phyloP scores from a whole-genome alignment of 2,329 filamentous ascomycete genomes.

The Trichocomaceae sp. region DNA sequence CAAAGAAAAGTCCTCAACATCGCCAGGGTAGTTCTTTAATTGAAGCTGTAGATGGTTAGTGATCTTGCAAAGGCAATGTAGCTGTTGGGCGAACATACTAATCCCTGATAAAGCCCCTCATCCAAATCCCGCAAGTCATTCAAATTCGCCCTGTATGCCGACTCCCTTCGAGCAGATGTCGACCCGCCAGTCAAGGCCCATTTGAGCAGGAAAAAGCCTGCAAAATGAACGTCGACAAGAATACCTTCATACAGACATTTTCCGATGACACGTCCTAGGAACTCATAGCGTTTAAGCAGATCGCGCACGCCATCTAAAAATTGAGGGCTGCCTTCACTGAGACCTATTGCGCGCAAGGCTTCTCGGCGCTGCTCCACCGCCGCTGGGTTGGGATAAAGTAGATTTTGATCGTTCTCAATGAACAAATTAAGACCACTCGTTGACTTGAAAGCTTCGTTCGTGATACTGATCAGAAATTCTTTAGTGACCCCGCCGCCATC shows the following conservation, averaged over 20 bases:
- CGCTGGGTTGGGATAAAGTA: conserved; percentile 81
- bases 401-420: conserved; percentile 72
- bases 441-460: conserved; percentile 70
- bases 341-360: conserved; percentile 46
- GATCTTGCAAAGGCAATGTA: neutral
- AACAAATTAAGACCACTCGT: conserved; percentile 60
- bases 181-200: conserved; percentile 72
- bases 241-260: conserved; percentile 98
- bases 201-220: conserved; percentile 91
- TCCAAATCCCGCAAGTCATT: conserved; percentile 93
- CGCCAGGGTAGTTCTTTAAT: conserved; percentile 77
- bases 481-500: conserved; percentile 97
- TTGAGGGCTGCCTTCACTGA: conserved; percentile 48
- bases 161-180: conserved; percentile 58
- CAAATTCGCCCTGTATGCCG: conserved; percentile 78
- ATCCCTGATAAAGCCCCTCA: conserved; percentile 79
- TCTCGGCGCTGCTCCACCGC: conserved; percentile 64
- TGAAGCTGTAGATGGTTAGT: conserved; percentile 37
- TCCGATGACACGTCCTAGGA: conserved; percentile 83
- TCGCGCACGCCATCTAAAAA: conserved; percentile 54
- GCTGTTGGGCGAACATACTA: conserved; percentile 43
- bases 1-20: conserved; percentile 72
- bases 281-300: conserved; percentile 73
- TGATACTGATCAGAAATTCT: conserved; percentile 87
- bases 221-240: conserved; percentile 85